Conservation (phyloP, 371 early-diverging fungal genomes). For the Homolaphlyctis polyrhiza region DNA sequence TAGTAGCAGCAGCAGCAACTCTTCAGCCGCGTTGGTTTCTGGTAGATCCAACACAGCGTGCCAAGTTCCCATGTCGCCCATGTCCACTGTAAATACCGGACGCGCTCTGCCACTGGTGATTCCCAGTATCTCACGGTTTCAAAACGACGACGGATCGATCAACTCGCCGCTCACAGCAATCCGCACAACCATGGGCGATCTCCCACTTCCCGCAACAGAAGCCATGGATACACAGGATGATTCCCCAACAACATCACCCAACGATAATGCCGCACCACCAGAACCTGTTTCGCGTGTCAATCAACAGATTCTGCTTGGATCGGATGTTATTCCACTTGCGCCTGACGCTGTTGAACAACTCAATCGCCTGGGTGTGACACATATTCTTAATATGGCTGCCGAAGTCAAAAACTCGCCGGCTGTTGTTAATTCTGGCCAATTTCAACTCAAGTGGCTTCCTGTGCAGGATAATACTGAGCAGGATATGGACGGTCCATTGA, state of each 20-base stretch:
- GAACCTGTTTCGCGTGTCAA: constrained; percentile 24
- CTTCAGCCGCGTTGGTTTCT: too few species aligned
- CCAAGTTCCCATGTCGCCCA: too few species aligned
- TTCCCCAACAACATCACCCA: constrained; percentile 10
- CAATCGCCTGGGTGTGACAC: constrained; percentile 36
- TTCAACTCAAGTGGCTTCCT: constrained; percentile 26
- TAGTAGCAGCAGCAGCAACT: too few species aligned
- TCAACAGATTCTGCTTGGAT: constrained; percentile 32
- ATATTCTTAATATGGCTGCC: constrained; percentile 46
- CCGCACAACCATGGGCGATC: not conserved
- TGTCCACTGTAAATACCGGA: too few species aligned
- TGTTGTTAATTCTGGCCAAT: constrained; percentile 12
- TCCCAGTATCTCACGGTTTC: too few species aligned
- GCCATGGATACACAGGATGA: not conserved
- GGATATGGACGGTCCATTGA: constrained; percentile 30
- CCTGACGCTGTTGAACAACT: constrained; percentile 24
- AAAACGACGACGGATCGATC: not conserved
- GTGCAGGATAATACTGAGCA: constrained; percentile 37
- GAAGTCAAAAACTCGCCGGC: constrained; percentile 25
- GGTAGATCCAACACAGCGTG: too few species aligned
- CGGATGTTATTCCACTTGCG: constrained; percentile 32
- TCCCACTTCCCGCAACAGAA: not conserved
- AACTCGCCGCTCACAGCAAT: not conserved
- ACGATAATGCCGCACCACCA: constrained; percentile 11
- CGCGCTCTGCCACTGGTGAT: too few species aligned